phyloP scores from a whole-genome alignment of 2,329 filamentous ascomycete genomes.

The Trichoderma gracile region DNA sequence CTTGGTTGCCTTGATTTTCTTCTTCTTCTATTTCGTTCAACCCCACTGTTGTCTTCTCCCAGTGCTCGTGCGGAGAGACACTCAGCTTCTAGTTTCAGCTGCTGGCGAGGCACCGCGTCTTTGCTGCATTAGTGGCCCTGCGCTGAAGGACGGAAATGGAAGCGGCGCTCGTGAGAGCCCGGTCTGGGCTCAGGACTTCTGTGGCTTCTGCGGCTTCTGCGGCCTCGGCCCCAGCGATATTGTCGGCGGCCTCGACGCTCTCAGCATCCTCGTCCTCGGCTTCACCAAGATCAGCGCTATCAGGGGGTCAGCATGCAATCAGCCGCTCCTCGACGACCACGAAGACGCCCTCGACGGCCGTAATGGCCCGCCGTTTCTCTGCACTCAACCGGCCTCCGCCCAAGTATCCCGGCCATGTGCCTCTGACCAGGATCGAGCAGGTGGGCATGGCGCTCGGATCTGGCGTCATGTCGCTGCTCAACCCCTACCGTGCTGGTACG shows the following conservation, averaged over 20 bases:
- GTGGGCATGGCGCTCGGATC: constrained; percentile 68
- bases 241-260: not conserved
- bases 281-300: not conserved
- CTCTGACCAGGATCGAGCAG: constrained; percentile 76
- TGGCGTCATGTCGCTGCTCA: constrained; percentile 62
- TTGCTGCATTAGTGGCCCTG: constrained; percentile 3
- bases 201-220: not conserved
- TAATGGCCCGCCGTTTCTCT: constrained; percentile 60
- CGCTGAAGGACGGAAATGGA: constrained; percentile 18
- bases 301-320: constrained; percentile 20
- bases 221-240: not conserved
- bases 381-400: constrained; percentile 80
- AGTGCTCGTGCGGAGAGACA: not conserved
- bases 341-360: not conserved
- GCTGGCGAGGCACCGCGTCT: constrained; percentile 18
- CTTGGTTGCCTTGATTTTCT: no score
- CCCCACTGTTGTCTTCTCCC: no score
- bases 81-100: not conserved
- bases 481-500: constrained; percentile 77
- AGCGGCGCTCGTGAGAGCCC: constrained; percentile 8
- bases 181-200: constrained; percentile 13
- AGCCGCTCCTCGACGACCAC: constrained; percentile 28
- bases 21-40: no score
- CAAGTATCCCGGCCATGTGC: constrained; percentile 90
- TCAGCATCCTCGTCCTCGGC: not conserved